A percentile compares a stretch with the other conserved stretches of the same genome.
These are phyloP conservation scores for Candida hispaniensis DNA, from an alignment of 805 yeast genomes.

Conservation along the genomic window DNA sequence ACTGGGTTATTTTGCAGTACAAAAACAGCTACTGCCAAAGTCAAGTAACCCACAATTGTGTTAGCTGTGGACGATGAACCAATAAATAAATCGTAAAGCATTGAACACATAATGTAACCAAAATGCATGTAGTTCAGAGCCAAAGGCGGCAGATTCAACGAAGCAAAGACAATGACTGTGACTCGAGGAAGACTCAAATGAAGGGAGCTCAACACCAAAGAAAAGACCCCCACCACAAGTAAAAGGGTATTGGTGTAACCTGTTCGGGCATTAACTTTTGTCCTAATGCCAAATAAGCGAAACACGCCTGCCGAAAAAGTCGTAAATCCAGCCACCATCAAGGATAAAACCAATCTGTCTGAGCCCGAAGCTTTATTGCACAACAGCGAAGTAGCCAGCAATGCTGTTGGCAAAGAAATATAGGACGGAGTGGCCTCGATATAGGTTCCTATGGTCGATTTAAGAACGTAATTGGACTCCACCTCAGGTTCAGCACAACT, in stretches of 20 bases:
- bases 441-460: no score
- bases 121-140: no score
- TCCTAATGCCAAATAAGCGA: slow-evolving; percentile 17
- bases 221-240: slow-evolving; percentile 18
- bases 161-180: slow-evolving; percentile 20
- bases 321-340: slow-evolving; percentile 22
- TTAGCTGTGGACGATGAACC: slow-evolving; percentile 1
- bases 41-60: slow-evolving; percentile 18
- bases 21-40: slow-evolving; percentile 17
- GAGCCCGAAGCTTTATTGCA: slow-evolving; percentile 15
- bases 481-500: no score
- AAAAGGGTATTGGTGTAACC: slow-evolving; percentile 18
- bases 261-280: slow-evolving; percentile 1
- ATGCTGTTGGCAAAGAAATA: slow-evolving; percentile 26
- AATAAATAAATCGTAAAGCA: slow-evolving; percentile 19
- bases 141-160: slow-evolving; percentile 20
- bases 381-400: slow-evolving; percentile 23
- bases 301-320: slow-evolving; percentile 21
- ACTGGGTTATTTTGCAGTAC: slow-evolving; percentile 13
- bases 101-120: slow-evolving; percentile 13
- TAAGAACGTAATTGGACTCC: no score
- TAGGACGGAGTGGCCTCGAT: slow-evolving; percentile 27
- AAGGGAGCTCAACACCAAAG: slow-evolving; percentile 20
- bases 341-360: slow-evolving; percentile 16
- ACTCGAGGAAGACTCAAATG: slow-evolving; percentile 21